Base-by-base conservation (phyloP, 140 eudicot species). In the Erigeron philadelphicus region DNA sequence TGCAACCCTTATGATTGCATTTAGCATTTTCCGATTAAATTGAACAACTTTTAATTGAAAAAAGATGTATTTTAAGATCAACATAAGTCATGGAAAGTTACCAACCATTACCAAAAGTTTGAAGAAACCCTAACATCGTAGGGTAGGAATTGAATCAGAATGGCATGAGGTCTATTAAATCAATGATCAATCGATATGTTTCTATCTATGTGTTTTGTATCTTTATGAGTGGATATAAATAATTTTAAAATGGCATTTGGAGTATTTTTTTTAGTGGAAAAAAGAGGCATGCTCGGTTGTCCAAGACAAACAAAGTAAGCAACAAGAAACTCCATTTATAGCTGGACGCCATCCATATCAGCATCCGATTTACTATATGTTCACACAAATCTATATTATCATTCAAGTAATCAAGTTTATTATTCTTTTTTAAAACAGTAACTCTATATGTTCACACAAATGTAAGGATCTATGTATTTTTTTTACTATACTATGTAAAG, bases 261-360 rank as follows among this genome's bases (percentile, higher is more conserved):
- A 45, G 68, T 61, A 31, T 1, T 1, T 31, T 31, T 72, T 12
- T 9, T 72, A 25, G 71, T 69, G 64, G 80, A 61, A 76, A 76
- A 68, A 62, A 52, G 75, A 53, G 75, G 65, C 70, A 59, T 75
- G 49, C 71, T 68, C 69, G 71, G 75, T 61, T 69, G 80, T 76
- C 64, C 46, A 75, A 67, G 80, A 75, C 75, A 48, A 66, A 44
- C 42, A 58, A 75, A 75, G 67, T 64, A 66, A 66, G 53, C 46
- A 38, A 42, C 80, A 43, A 61, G 43, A 64, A 69, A 61, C 75
- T 50, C 52, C 69, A 64, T 64, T 43, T 64, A 44, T 64, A 45
- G 54, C 69, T 64, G 80, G 75, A 75, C 42, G 47, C 80, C 75
- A 75, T 75, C 61, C 69, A 40, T 21, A 50, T 75, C 79, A 47